phyloP scores from a whole-genome alignment of 345 rosid genomes.

The Gossypium thurberi region DNA sequence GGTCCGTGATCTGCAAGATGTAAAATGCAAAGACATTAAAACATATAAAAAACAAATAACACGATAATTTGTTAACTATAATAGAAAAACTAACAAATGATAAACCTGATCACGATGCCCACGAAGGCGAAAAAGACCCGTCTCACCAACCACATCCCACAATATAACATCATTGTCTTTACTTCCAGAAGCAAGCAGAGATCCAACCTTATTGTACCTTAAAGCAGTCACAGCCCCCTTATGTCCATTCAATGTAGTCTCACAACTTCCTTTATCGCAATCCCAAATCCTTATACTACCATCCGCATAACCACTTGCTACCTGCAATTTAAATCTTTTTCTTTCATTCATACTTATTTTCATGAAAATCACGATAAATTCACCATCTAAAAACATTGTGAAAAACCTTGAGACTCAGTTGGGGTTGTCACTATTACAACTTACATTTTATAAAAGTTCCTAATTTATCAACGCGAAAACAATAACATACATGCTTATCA shows the following conservation, averaged over 20 bases:
- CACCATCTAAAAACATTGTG: not conserved
- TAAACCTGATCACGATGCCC: conserved; percentile 96
- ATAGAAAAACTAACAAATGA: not conserved
- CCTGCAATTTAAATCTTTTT: conserved; percentile 20
- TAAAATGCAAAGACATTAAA: not conserved
- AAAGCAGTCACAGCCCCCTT: conserved; percentile 82
- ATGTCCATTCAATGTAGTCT: conserved; percentile 71
- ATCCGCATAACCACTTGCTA: conserved; percentile 67
- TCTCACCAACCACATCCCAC: conserved; percentile 94
- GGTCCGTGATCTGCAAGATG: conserved; percentile 70
- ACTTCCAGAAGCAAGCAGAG: conserved; percentile 89
- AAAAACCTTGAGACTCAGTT: not conserved
- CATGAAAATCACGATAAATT: not conserved
- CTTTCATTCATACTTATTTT: not conserved
- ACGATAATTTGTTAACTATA: not conserved
- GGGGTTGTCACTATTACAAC: not conserved
- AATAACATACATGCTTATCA: not conserved
- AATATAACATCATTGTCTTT: conserved; percentile 83
- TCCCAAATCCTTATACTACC: conserved; percentile 94
- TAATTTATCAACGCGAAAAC: not conserved
- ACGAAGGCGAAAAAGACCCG: conserved; percentile 70
- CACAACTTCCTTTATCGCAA: conserved; percentile 66
- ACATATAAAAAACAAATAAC: not conserved
- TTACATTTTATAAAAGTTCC: not conserved
- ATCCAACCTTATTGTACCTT: conserved; percentile 56